These are phyloP conservation scores for Verruconis gallopava DNA, from an alignment of 2,329 filamentous ascomycete species.

Conservation along the genomic window DNA sequence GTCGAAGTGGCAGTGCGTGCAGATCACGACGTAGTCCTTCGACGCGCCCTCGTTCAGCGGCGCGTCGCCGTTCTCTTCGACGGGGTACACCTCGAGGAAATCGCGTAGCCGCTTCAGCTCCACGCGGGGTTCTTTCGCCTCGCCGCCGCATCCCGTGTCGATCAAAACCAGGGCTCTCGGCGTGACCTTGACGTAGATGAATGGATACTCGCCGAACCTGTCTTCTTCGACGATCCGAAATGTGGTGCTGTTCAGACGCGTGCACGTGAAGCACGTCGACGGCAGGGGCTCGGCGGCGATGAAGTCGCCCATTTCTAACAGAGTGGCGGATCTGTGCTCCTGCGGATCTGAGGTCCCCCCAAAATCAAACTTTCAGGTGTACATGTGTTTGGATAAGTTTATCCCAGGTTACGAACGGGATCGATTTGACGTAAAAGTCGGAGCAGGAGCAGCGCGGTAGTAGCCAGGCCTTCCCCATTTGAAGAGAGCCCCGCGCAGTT, in stretches of 20 bases:
- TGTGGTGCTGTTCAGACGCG: constrained; percentile 29
- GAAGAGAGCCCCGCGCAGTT: no score
- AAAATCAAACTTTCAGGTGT: no score
- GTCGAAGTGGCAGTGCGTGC: constrained; percentile 37
- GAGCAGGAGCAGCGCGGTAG: no score
- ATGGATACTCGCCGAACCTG: constrained; percentile 29
- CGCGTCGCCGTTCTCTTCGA: constrained; percentile 21
- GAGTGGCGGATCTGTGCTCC: no score
- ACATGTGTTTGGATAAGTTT: no score
- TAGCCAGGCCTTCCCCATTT: no score
- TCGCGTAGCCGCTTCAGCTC: constrained; percentile 23
- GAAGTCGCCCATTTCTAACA: no score
- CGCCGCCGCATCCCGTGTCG: constrained; percentile 33
- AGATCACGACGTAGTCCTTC: constrained; percentile 28
- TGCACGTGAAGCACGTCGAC: constrained; percentile 22
- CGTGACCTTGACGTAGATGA: constrained; percentile 34
- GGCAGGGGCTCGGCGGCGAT: no score
- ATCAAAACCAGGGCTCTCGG: constrained; percentile 25
- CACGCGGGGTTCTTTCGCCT: constrained; percentile 17
- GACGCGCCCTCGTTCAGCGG: constrained; percentile 25
- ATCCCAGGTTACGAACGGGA: no score
- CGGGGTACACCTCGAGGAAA: constrained; percentile 30
- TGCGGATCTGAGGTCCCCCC: no score
- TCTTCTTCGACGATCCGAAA: constrained; percentile 34
- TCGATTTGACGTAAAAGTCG: no score